Evolutionary conservation across 2,329 filamentous ascomycete species (phyloP).

Genomic region (Teratosphaeria zuluensis): DNA sequence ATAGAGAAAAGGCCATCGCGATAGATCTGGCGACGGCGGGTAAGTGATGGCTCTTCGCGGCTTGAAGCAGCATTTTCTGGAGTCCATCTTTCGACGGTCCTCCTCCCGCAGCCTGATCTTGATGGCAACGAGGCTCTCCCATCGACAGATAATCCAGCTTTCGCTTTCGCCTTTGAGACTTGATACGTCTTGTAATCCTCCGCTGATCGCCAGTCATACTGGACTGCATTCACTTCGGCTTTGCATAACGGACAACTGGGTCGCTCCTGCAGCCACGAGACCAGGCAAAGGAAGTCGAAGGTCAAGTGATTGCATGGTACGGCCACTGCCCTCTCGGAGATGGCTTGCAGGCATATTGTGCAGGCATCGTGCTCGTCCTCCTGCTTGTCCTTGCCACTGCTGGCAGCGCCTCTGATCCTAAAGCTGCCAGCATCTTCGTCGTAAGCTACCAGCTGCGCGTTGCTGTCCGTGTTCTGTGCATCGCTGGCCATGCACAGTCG

Average conservation of each 20-base stretch:
- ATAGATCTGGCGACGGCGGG: slow-evolving; percentile 64
- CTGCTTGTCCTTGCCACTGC: slow-evolving; percentile 3
- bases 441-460: slow-evolving; percentile 3
- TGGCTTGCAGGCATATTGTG: slow-evolving; percentile 74
- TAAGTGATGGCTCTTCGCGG: slow-evolving; percentile 32
- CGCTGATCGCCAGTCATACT: slow-evolving; percentile 51
- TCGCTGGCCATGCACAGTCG: slow-evolving; percentile 7
- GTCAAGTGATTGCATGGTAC: slow-evolving; percentile 68
- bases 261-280: slow-evolving; percentile 68
- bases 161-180: slow-evolving; percentile 28
- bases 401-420: slow-evolving; percentile 19
- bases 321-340: slow-evolving; percentile 63
- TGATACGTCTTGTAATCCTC: slow-evolving; percentile 50
- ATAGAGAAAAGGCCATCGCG: slow-evolving; percentile 61
- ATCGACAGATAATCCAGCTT: background rate
- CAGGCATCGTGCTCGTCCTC: slow-evolving; percentile 44
- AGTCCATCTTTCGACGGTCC: slow-evolving; percentile 1
- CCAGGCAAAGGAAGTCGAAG: slow-evolving; percentile 78
- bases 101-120: background rate
- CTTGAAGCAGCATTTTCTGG: background rate
- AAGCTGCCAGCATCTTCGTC: slow-evolving; percentile 17
- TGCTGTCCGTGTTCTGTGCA: background rate
- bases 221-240: slow-evolving; percentile 47
- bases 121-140: background rate
- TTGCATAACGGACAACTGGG: slow-evolving; percentile 70